Evolutionary conservation across 2,329 filamentous ascomycete genomes (phyloP), one percentile per base, ranked within the genome.

Genomic region (Colletotrichum neosansevieriae): DNA sequence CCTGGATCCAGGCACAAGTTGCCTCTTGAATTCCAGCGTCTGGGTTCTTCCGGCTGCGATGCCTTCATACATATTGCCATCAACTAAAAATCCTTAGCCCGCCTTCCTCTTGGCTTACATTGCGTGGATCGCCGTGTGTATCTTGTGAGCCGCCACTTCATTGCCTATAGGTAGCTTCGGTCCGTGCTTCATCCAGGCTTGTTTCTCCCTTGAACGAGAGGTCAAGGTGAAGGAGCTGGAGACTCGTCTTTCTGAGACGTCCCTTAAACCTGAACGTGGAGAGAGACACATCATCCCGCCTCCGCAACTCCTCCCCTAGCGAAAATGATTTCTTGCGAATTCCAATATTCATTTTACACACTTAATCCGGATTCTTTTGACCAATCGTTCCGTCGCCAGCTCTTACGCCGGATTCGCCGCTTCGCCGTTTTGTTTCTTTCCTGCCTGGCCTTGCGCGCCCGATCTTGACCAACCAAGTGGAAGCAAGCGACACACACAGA

Each of bases 321-420:
- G 34, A 44, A 32, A 49, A 24, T 34, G 36, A 58, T 38, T 64
- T 19, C 24, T 42, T 47, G 60, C n/a, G 40, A 54, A 68, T 58
- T 47, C 47, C 40, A 53, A n/a, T 13, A n/a, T 42, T 34, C 15
- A 15, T 12, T 9, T 51, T 11, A 17, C 24, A 42, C 21, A 58
- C 36, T 51, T 51, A 44, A n/a, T 49, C 63, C 63, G 44, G 36
- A 15, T 13, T 19, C 10, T n/a, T 6, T 62, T 21, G 15, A 15
- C 60, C 45, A 64, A 51, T 67, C 59, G 42, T 4, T 40, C 29
- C 11, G 19, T 11, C 17, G 13, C 19, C 19, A n/a, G 40, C 40
- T 15, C n/a, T 29, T 21, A n/a, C 64, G 64, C 64, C 40, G 65
- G 42, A 53, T 65, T 65, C 60, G 54, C 65, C 65, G 60, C 53